Conservation (phyloP, 2,329 filamentous ascomycete species). For the Furcasterigmium furcatum region DNA sequence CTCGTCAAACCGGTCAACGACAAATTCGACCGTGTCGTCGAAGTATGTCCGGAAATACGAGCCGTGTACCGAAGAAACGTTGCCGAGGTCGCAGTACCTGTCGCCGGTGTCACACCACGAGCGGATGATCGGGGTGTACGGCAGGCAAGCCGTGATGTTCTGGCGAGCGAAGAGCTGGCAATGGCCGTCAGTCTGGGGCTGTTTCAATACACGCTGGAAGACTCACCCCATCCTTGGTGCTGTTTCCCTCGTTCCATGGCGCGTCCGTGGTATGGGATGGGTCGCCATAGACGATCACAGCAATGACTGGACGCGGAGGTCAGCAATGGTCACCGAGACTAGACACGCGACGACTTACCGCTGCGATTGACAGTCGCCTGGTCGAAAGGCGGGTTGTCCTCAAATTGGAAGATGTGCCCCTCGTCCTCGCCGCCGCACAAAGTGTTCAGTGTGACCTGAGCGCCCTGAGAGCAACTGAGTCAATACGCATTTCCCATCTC, state of each 20-base stretch:
- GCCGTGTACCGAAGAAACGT: constrained; percentile 22
- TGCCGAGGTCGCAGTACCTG: constrained; percentile 32
- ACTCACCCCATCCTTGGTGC: constrained; percentile 32
- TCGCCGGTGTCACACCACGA: constrained; percentile 41
- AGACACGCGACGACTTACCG: constrained; percentile 19
- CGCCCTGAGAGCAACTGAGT: constrained; percentile 24
- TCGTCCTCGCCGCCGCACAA: constrained; percentile 30
- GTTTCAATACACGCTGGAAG: neutral
- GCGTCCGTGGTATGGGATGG: constrained; percentile 31
- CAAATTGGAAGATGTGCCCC: constrained; percentile 8
- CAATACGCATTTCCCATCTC: constrained; percentile 3
- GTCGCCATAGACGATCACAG: constrained; percentile 36
- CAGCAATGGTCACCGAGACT: neutral
- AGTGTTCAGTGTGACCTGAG: constrained; percentile 31
- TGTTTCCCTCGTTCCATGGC: constrained; percentile 32
- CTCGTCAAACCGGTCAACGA: constrained; percentile 27
- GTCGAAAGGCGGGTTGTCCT: constrained; percentile 18
- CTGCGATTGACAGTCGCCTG: constrained; percentile 24
- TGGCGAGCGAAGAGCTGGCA: constrained; percentile 31
- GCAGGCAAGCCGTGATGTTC: constrained; percentile 28
- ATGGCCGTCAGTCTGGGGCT: neutral
- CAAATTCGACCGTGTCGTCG: constrained; percentile 27
- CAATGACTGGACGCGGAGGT: constrained; percentile 30
- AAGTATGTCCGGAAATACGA: constrained; percentile 32
- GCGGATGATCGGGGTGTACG: constrained; percentile 28